A percentile compares a stretch with the other conserved stretches of the same genome.
Evolutionary conservation across 768 basidiomycete species (phyloP).

Genomic region (Boletus sensibilis): DNA sequence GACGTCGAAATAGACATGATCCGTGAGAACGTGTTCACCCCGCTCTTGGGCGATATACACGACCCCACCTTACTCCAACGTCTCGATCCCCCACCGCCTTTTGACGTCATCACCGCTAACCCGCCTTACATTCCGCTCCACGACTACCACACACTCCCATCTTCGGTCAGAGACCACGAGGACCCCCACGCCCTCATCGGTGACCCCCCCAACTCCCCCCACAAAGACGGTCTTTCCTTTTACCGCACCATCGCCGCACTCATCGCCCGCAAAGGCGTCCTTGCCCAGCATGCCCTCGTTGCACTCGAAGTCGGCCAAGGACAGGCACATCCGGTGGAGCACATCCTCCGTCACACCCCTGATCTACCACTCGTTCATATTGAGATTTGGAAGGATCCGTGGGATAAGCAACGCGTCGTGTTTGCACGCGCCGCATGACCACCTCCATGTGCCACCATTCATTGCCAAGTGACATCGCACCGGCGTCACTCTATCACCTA

Average conservation of each 20-base stretch:
- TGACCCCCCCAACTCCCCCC: conserved; percentile 46
- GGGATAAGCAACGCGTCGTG: conserved; percentile 72
- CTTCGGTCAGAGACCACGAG: conserved; percentile 76
- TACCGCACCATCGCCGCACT: conserved; percentile 72
- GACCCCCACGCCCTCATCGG: conserved; percentile 81
- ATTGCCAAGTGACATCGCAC: background rate
- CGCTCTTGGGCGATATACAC: conserved; percentile 47
- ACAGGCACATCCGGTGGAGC: conserved; percentile 63
- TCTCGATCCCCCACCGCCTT: conserved; percentile 46
- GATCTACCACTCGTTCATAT: conserved; percentile 42
- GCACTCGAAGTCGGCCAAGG: conserved; percentile 79
- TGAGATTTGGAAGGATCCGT: conserved; percentile 78
- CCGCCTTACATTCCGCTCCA: conserved; percentile 79
- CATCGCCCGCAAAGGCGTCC: conserved; percentile 49
- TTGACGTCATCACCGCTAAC: conserved; percentile 81
- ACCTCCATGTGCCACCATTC: background rate
- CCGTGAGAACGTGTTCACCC: conserved; percentile 31
- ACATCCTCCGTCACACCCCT: conserved; percentile 52
- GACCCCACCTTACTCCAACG: conserved; percentile 20
- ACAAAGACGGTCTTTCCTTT: conserved; percentile 56
- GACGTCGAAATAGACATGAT: background rate
- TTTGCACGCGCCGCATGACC: conserved; percentile 46
- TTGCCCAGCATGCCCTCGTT: conserved; percentile 53
- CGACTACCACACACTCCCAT: conserved; percentile 62
- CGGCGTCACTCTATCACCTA: conserved; percentile 10